Evolutionary conservation across 192 early-diverging fungal genomes (phyloP).

Genomic region (Blastocladiella britannica): DNA sequence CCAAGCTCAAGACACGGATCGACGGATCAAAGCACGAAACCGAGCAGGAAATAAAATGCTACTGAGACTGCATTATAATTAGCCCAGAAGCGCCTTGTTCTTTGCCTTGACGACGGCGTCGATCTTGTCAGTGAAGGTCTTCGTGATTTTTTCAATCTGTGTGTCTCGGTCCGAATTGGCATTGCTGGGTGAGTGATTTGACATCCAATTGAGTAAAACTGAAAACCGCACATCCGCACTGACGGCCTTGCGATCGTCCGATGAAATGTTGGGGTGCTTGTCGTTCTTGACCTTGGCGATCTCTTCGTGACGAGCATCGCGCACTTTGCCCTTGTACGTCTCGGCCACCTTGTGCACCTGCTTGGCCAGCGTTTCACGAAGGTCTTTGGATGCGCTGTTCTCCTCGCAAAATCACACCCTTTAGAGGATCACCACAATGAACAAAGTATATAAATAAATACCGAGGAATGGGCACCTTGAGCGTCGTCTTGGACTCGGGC

Average conservation of each 20-base stretch:
- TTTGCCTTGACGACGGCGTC: not conserved
- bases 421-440: no score
- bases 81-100: not conserved
- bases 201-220: no score
- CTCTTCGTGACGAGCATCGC: not conserved
- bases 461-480: not conserved
- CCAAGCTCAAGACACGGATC: no score
- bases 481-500: not conserved
- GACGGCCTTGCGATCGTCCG: no score
- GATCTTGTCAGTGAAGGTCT: not conserved
- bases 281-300: not conserved
- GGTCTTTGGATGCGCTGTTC: not conserved
- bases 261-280: not conserved
- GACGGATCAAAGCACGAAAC: not conserved
- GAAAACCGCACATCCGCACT: no score
- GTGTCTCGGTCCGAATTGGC: no score
- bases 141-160: not conserved
- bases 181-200: no score
- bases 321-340: not conserved
- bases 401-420: no score
- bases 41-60: no score
- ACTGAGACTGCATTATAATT: no score
- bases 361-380: not conserved
- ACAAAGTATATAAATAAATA: no score
- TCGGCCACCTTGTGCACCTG: constrained; percentile 1